Conservation (phyloP, 306 rosid genomes). For the Rosa rugosa region DNA sequence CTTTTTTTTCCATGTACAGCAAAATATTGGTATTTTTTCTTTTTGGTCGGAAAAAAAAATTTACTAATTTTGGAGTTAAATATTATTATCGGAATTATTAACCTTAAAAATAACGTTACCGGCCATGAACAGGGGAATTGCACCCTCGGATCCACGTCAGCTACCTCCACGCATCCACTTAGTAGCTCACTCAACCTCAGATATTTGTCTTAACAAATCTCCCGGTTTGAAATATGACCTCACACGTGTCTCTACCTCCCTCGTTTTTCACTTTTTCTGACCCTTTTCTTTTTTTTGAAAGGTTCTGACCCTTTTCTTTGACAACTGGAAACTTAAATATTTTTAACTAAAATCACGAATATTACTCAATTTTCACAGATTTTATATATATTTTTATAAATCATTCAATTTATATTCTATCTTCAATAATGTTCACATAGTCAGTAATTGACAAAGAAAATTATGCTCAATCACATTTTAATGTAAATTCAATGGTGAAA, state of each 20-base stretch:
- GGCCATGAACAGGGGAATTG: neutral
- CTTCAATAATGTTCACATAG: no score
- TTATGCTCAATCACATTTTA: no score
- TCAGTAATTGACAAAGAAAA: no score
- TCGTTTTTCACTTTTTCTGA: constrained; percentile 22
- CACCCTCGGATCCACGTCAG: constrained; percentile 34
- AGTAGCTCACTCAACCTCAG: constrained; percentile 11
- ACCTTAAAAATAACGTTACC: neutral
- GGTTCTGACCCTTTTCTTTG: constrained; percentile 37
- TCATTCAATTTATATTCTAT: no score
- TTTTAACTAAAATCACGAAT: neutral
- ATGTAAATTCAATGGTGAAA: no score
- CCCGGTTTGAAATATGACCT: constrained; percentile 48
- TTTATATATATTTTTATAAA: no score
- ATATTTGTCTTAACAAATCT: constrained; percentile 45
- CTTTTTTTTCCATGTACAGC: neutral
- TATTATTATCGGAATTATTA: neutral
- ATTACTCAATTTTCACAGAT: no score
- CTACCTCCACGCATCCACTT: constrained; percentile 37
- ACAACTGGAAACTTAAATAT: constrained; percentile 30
- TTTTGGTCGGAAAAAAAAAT: neutral
- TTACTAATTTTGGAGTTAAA: neutral
- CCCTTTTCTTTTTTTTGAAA: constrained; percentile 40
- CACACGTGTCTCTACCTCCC: constrained; percentile 47
- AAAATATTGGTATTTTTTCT: neutral